Conservation (phyloP, 2,329 filamentous ascomycete genomes). For the Seiridium cupressi region DNA sequence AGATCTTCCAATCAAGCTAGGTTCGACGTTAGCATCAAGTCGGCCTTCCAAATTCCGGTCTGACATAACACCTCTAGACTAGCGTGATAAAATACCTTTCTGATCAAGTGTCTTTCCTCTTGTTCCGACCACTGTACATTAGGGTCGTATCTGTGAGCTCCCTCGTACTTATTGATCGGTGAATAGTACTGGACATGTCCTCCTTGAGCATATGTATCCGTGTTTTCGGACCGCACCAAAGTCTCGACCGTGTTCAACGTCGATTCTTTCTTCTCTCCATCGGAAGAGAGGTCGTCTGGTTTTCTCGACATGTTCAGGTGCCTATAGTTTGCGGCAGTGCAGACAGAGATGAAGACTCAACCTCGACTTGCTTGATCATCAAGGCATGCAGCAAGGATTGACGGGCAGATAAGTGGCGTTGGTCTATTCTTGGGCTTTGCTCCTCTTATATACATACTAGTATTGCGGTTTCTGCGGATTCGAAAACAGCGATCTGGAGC, state of each 20-base stretch:
- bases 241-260: background rate
- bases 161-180: conserved; percentile 11
- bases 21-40: background rate
- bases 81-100: conserved; percentile 3
- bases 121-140: conserved; percentile 6
- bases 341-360: background rate
- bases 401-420: background rate
- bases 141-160: conserved; percentile 10
- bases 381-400: background rate
- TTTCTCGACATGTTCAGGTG: background rate
- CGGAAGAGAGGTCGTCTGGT: background rate
- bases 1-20: conserved; percentile 45
- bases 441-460: background rate
- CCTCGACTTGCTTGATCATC: background rate
- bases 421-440: background rate
- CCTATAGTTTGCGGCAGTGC: background rate
- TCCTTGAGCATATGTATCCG: conserved; percentile 7
- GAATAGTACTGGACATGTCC: conserved; percentile 5
- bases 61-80: background rate
- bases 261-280: background rate
- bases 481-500: background rate
- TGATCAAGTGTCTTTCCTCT: conserved; percentile 10
- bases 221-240: background rate
- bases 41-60: background rate
- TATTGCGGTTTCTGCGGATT: background rate